Evolutionary conservation across 352 stramenopile genomes (phyloP).

Genomic region (Globisporangium radiosum): DNA sequence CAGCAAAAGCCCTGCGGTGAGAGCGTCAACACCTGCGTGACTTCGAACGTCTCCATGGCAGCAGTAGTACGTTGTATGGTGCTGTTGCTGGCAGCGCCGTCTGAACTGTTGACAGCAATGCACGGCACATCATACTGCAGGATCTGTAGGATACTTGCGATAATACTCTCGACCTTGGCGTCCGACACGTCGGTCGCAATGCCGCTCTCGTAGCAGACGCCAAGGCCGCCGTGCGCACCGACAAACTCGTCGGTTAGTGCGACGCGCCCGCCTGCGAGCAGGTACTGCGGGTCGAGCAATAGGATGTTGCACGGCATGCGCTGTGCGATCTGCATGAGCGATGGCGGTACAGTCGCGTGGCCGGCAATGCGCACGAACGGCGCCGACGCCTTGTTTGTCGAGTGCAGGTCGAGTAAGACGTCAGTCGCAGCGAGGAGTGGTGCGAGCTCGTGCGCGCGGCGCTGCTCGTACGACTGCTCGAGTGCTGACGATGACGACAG

Average conservation of each 20-base stretch:
- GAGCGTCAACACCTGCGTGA: constrained; percentile 62
- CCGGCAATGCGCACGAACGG: constrained; percentile 64
- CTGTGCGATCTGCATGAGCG: constrained; percentile 22
- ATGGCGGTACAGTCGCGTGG: constrained; percentile 18
- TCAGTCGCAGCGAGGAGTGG: constrained; percentile 43
- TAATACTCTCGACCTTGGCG: constrained; percentile 37
- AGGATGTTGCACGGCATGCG: constrained; percentile 47
- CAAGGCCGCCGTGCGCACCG: constrained; percentile 43
- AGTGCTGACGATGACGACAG: constrained; percentile 8
- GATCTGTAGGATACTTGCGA: constrained; percentile 36
- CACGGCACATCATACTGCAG: constrained; percentile 32
- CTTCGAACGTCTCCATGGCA: constrained; percentile 26
- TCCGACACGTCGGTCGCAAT: constrained; percentile 45
- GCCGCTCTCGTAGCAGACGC: constrained; percentile 65
- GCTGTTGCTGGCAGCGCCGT: too few species aligned
- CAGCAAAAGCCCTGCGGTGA: constrained; percentile 47
- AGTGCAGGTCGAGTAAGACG: constrained; percentile 69
- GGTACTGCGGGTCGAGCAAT: constrained; percentile 53
- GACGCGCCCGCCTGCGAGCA: constrained; percentile 47
- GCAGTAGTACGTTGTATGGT: too few species aligned
- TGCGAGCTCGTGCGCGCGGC: constrained; percentile 48
- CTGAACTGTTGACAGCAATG: constrained; percentile 12
- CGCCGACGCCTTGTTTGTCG: constrained; percentile 68
- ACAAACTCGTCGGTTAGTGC: constrained; percentile 74
- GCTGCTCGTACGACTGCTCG: constrained; percentile 32